These are phyloP conservation scores for Stellera chamaejasme DNA, from an alignment of 345 rosid genomes.

Conservation along the genomic window DNA sequence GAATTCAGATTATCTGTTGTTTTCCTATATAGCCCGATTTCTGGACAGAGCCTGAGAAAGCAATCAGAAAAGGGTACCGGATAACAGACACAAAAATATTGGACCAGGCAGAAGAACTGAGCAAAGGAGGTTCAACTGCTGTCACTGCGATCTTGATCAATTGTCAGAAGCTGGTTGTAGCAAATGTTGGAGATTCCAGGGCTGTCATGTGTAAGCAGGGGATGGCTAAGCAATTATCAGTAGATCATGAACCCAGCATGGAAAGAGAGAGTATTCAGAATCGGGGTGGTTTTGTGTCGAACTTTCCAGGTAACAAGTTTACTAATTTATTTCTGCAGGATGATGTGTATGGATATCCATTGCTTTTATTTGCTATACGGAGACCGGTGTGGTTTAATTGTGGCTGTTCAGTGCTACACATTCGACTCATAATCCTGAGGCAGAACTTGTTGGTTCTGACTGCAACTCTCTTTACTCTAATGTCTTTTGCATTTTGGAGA, in stretches of 20 bases:
- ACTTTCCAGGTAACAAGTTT: slow-evolving; percentile 59
- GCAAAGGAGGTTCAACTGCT: slow-evolving; percentile 93
- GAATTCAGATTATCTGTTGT: not conserved
- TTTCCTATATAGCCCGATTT: slow-evolving; percentile 46
- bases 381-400: too few relatives aligned
- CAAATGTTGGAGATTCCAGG: slow-evolving; percentile 92
- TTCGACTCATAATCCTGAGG: too few relatives aligned
- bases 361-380: not conserved
- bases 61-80: slow-evolving; percentile 63
- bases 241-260: slow-evolving; percentile 78
- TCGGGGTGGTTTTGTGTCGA: slow-evolving; percentile 85
- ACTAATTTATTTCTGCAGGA: not conserved
- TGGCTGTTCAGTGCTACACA: too few relatives aligned
- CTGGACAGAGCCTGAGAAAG: slow-evolving; percentile 66
- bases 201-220: slow-evolving; percentile 72
- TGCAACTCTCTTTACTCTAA: too few relatives aligned
- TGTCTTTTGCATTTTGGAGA: too few relatives aligned
- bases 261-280: slow-evolving; percentile 66
- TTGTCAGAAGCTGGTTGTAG: slow-evolving; percentile 66
- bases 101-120: slow-evolving; percentile 61
- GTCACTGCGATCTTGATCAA: slow-evolving; percentile 82
- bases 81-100: slow-evolving; percentile 56
- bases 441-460: too few relatives aligned
- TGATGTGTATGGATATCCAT: not conserved
- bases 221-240: slow-evolving; percentile 63